Base-by-base conservation (phyloP, 2,329 filamentous ascomycete genomes). In the Tolypocladium endophyticum region DNA sequence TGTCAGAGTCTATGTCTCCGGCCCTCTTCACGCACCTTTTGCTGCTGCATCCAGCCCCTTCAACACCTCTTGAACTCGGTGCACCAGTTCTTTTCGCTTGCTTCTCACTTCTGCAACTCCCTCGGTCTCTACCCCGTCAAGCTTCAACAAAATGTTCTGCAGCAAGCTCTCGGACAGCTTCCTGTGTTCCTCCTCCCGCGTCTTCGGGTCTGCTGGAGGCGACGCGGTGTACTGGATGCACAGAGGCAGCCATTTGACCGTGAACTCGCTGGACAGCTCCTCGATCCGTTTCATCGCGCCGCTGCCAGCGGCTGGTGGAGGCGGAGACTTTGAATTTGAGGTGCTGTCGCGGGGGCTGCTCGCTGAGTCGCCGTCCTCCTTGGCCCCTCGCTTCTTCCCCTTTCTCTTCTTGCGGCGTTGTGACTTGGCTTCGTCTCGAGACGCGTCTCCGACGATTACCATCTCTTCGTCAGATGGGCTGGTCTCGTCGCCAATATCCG, bases 161-260 rank as follows among this genome's bases (percentile, higher is more conserved):
- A 94, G 78, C 45, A 92, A 81, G 5, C 87, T 89, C 76, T 94
- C 90, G 4, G 84, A 86, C 23, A 94, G 72, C 69, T 83, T 87
- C 70, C 87, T 86, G 70, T 93, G 87, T 68, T 92, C 88, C 39
- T 91, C 89, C 18, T 82, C 81, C 56, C 83, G 78, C 77, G 88
- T 90, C 71, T 87, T 86, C 45, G 75, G 68, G 57, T 91, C 87
- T 4, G 73, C 70, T 0, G 90, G 89, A 14, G 90, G 87, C 11
- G 79, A 76, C 7, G 74, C 76, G 25, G 81, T 79, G 69, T 85
- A 93, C 30, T 85, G 73, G 4, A 80, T 73, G 66, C 86, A 89
- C 8, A 87, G 70, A 1, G 88, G 88, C n/a, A 87, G 72, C 63
- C 89, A 82, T 58, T 85, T 81, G 35, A 76, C 78, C 53, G 82